Evolutionary conservation across 805 yeast species (phyloP).

Genomic region (Kluyveromyces nonfermentans): DNA sequence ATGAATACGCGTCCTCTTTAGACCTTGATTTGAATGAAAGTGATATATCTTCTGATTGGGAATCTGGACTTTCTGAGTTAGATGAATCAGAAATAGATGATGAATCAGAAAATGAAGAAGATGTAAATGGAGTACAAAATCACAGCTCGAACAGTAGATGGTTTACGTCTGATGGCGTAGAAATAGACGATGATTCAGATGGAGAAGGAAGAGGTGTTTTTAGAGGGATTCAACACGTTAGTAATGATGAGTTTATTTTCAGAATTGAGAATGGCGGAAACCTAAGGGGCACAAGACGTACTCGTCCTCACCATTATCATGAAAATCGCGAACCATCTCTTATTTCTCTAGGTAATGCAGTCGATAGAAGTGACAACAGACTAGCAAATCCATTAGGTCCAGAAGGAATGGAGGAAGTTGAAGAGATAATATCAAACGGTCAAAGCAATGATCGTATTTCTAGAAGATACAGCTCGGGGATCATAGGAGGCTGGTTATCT

Average conservation of each 20-base stretch:
- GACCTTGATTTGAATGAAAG: slow-evolving; percentile 28
- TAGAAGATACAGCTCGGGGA: neutral
- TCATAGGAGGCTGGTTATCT: slow-evolving; percentile 11
- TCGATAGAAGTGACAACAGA: slow-evolving; percentile 22
- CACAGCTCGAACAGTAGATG: slow-evolving; percentile 19
- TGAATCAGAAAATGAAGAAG: slow-evolving; percentile 20
- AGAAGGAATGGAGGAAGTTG: slow-evolving; percentile 27
- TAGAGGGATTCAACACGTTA: slow-evolving; percentile 27
- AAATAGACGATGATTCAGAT: slow-evolving; percentile 24
- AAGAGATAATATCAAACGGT: slow-evolving; percentile 23
- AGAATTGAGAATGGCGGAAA: slow-evolving; percentile 14
- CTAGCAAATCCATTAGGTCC: slow-evolving; percentile 28
- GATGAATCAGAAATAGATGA: slow-evolving; percentile 24
- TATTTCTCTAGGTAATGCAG: slow-evolving; percentile 19
- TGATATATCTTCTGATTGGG: slow-evolving; percentile 30
- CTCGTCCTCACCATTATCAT: slow-evolving; percentile 14
- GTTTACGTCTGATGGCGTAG: slow-evolving; percentile 23
- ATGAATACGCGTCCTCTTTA: slow-evolving; percentile 26
- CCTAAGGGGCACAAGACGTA: slow-evolving; percentile 4
- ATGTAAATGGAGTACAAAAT: slow-evolving; percentile 10
- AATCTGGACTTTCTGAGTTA: slow-evolving; percentile 28
- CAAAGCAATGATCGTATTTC: slow-evolving; percentile 19
- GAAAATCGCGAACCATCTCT: slow-evolving; percentile 22
- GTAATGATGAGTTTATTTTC: slow-evolving; percentile 21
- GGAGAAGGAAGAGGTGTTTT: slow-evolving; percentile 26